phyloP scores from a whole-genome alignment of 306 rosid species.

The Cucurbita moschata region DNA sequence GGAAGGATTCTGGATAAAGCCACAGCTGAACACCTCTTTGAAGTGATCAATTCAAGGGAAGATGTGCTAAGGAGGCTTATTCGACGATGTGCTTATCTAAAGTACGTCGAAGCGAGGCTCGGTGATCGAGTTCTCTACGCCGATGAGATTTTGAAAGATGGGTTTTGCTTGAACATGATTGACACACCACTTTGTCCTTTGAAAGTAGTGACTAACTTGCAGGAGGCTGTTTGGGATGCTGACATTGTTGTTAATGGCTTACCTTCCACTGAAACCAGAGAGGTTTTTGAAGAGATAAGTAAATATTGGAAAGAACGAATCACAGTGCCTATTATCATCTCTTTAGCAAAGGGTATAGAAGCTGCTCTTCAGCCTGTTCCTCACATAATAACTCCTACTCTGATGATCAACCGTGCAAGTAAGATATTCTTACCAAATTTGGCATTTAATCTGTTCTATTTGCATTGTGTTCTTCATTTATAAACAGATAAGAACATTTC shows the following conservation, averaged over 20 bases:
- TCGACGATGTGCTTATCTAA: conserved; percentile 69
- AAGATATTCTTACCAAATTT: conserved; percentile 15
- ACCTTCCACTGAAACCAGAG: conserved; percentile 84
- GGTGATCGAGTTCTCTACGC: conserved; percentile 75
- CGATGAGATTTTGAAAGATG: conserved; percentile 87
- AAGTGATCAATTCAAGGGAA: conserved; percentile 75
- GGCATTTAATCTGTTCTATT: neutral
- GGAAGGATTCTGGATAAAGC: conserved; percentile 55
- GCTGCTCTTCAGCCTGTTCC: conserved; percentile 83
- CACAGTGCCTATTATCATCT: conserved; percentile 64
- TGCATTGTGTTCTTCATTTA: neutral
- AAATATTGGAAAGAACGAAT: conserved; percentile 83
- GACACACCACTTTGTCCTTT: conserved; percentile 83
- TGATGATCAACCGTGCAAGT: conserved; percentile 78
- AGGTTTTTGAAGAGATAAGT: conserved; percentile 79
- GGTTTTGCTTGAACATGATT: conserved; percentile 86
- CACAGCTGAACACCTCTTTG: conserved; percentile 77
- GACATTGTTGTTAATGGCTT: conserved; percentile 88
- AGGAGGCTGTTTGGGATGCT: conserved; percentile 98
- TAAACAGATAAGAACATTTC: neutral
- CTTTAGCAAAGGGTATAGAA: conserved; percentile 77
- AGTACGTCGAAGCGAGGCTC: conserved; percentile 85
- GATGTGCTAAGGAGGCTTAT: conserved; percentile 81
- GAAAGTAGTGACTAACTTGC: conserved; percentile 88
- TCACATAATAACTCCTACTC: conserved; percentile 78